Evolutionary conservation across 768 basidiomycete species (phyloP), one percentile per base, ranked within the genome.

Genomic region (Mycena polygramma): DNA sequence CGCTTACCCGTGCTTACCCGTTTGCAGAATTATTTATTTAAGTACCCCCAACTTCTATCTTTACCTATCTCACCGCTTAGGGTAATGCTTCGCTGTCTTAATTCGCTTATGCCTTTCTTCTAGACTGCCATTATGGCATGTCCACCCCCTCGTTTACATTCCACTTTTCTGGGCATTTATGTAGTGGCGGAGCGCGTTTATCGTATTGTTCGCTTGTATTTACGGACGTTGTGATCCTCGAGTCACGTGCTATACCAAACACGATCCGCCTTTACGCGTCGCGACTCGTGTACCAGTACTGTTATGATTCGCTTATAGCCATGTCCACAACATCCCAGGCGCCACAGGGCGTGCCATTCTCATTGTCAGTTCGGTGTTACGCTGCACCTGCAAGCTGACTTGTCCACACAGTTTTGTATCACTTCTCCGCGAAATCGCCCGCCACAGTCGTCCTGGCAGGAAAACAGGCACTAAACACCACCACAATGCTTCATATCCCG

Each of bases 371-470:
- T 11, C 62, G 22, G 14, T 49, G 19, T 15, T 41, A 1, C 60
- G 17, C 45, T 19, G 8, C 26, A 30, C 49, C 20, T 55, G 54
- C 48, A 7, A 52, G 39, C 52, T 62, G 43, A 57, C 24, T 36
- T 53, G n/a, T 39, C 22, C 15, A 4, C 41, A 41, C 67, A 90
- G 88, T 73, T 87, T 90, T 67, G 81, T 83, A 60, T 87, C 87
- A 20, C 78, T 90, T 14, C 74, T 89, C 48, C 83, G 81, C 59
- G 83, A 86, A 75, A 85, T 89, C 58, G 80, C 83, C 0, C 75
- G 46, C 35, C 65, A 75, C 62, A 77, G 82, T 49, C 71, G 74
- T 51, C 80, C 82, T 11, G 81, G 74, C 11, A 41, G 11, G 72
- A 77, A 73, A 68, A 74, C 70, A 63, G 74, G 69, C 69, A 63